Conservation (phyloP, 352 stramenopile species). For the Globisporangium lucens region DNA sequence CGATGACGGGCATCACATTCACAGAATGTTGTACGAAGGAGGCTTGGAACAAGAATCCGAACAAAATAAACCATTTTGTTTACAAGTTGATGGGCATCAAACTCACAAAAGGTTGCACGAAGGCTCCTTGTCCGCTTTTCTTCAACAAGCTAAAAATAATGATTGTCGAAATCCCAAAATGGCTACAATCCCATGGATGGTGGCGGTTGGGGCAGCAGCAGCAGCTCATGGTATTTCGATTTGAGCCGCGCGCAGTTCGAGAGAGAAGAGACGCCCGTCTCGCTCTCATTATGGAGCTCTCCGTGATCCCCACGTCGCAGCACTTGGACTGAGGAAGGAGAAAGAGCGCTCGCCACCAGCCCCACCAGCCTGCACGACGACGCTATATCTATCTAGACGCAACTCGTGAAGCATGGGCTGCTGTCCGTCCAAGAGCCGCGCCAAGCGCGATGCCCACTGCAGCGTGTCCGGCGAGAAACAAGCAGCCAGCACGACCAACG, state of each 20-base stretch:
- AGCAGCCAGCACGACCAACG: not conserved
- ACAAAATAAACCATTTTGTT: too few species aligned
- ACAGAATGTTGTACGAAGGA: too few species aligned
- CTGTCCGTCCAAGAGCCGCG: conserved; percentile 49
- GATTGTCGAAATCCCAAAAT: not conserved
- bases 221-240: not conserved
- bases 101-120: too few species aligned
- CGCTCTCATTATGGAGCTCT: not conserved
- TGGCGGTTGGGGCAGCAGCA: not conserved
- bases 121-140: too few species aligned
- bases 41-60: too few species aligned
- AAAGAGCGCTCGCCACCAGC: not conserved
- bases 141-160: not conserved
- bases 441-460: conserved; percentile 5
- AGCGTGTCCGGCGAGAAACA: conserved; percentile 1
- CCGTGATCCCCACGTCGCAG: not conserved
- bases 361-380: not conserved
- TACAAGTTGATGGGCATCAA: too few species aligned
- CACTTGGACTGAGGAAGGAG: not conserved
- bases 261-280: not conserved
- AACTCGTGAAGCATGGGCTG: conserved; percentile 41
- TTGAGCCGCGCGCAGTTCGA: not conserved
- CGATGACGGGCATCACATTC: too few species aligned
- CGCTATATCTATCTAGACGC: too few species aligned
- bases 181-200: not conserved